phyloP scores from a whole-genome alignment of 2,329 filamentous ascomycete species.

The Setomelanomma holmii region DNA sequence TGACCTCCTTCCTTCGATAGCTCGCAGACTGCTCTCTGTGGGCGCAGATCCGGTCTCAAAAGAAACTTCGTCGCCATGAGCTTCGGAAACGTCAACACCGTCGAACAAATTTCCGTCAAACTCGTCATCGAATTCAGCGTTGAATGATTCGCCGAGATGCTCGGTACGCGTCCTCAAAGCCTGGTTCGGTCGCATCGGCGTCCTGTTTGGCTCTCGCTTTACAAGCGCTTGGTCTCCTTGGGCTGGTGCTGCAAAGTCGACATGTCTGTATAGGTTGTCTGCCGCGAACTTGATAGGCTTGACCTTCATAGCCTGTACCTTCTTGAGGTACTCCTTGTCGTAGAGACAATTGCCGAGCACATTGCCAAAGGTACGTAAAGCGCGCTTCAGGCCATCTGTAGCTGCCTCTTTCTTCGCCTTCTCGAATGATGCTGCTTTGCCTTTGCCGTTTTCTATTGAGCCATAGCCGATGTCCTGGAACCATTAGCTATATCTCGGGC shows the following conservation, averaged over 20 bases:
- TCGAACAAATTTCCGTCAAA: conserved; percentile 63
- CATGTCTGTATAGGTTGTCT: conserved; percentile 80
- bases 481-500: conserved; percentile 10
- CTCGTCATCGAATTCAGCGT: conserved; percentile 61
- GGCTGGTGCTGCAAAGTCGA: conserved; percentile 67
- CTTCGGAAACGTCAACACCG: conserved; percentile 63
- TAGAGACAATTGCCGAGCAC: conserved; percentile 98
- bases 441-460: conserved; percentile 93
- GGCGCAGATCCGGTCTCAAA: conserved; percentile 32
- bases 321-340: conserved; percentile 90
- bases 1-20: conserved; percentile 19
- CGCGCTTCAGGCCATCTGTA: conserved; percentile 90
- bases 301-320: conserved; percentile 89
- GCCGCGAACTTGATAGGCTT: conserved; percentile 79
- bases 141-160: conserved; percentile 43
- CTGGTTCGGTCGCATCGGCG: conserved; percentile 30
- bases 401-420: conserved; percentile 99
- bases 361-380: conserved; percentile 91
- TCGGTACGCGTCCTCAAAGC: conserved; percentile 37
- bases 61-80: conserved; percentile 67
- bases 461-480: conserved; percentile 87
- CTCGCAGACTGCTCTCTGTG: conserved; percentile 13
- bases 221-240: conserved; percentile 41
- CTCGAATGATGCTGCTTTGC: conserved; percentile 94
- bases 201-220: conserved; percentile 37